A percentile compares a stretch with the other conserved stretches of the same genome.
Evolutionary conservation across 2,329 filamentous ascomycete genomes (phyloP).

Genomic region (Didymella segeticola): DNA sequence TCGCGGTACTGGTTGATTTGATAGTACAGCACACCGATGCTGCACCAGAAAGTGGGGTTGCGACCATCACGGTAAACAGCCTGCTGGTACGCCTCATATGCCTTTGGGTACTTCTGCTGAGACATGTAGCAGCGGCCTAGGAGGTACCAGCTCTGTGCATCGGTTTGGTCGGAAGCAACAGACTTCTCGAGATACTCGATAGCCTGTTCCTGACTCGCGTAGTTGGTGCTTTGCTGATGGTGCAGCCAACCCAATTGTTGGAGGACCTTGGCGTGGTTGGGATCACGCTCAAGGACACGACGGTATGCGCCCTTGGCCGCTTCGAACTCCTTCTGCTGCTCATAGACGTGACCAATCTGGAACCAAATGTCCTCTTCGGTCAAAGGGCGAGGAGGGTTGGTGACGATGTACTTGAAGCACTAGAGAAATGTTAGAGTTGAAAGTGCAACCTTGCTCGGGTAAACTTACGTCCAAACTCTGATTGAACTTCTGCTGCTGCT

Average conservation of each 20-base stretch:
- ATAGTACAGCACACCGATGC: constrained; percentile 97
- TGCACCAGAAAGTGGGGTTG: constrained; percentile 99
- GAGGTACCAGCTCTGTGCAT: constrained; percentile 98
- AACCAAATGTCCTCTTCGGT: constrained; percentile 99
- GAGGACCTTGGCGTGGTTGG: constrained; percentile 95
- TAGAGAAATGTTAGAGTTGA: constrained; percentile 50
- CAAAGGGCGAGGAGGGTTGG: constrained; percentile 86
- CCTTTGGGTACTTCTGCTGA: constrained; percentile 97
- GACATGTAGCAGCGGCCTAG: constrained; percentile 99
- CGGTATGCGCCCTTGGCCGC: constrained; percentile 91
- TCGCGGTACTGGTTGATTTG: constrained; percentile 99
- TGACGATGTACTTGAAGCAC: constrained; percentile 99
- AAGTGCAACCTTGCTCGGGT: background rate
- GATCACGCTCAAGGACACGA: constrained; percentile 90
- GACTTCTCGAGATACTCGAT: constrained; percentile 98
- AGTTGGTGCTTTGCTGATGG: constrained; percentile 92
- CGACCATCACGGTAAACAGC: constrained; percentile 97
- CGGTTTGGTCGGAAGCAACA: constrained; percentile 88
- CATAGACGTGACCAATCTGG: constrained; percentile 97
- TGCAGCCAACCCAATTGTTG: constrained; percentile 98
- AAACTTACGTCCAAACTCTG: constrained; percentile 83
- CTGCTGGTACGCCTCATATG: constrained; percentile 98
- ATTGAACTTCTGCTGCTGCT: constrained; percentile 92
- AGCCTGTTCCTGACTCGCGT: constrained; percentile 90
- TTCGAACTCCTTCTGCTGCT: constrained; percentile 99